Percentiles rank a stretch among this genome's conserved stretches.
Evolutionary conservation across 176 grass and related monocot species (phyloP).

Genomic region (Oryza brachyantha): DNA sequence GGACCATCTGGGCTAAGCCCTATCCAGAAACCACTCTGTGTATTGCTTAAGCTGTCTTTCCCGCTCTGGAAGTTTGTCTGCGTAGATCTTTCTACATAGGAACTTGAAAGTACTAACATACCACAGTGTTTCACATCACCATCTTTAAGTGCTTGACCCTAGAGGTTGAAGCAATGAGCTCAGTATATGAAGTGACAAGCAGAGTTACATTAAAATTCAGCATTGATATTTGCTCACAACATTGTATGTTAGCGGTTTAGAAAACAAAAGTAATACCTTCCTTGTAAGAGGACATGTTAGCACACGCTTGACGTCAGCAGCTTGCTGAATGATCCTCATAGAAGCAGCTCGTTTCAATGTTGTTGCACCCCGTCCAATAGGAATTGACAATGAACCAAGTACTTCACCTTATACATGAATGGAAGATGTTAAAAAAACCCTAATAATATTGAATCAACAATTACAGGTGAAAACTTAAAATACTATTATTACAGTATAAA

Average conservation of each 20-base stretch:
- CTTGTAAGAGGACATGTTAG: slow-evolving; percentile 60
- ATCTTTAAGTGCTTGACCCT: slow-evolving; percentile 41
- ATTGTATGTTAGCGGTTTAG: background rate
- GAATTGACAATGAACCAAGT: slow-evolving; percentile 81
- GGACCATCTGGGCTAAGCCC: slow-evolving; percentile 83
- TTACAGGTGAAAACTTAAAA: slow-evolving; percentile 14
- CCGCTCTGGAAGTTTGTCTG: slow-evolving; percentile 56
- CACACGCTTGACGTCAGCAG: slow-evolving; percentile 52
- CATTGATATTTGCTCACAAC: background rate
- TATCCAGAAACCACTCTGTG: slow-evolving; percentile 75
- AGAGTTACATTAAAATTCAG: background rate
- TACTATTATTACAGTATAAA: slow-evolving; percentile 1
- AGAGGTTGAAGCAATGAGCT: slow-evolving; percentile 11
- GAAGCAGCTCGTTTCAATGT: slow-evolving; percentile 87
- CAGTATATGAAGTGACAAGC: background rate
- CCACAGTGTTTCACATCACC: slow-evolving; percentile 54
- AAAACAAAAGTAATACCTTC: slow-evolving; percentile 53
- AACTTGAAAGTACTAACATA: slow-evolving; percentile 74
- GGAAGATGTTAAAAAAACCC: slow-evolving; percentile 24
- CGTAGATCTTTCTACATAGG: slow-evolving; percentile 75
- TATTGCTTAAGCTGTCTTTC: slow-evolving; percentile 51
- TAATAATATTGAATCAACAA: background rate
- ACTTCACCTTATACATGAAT: slow-evolving; percentile 73
- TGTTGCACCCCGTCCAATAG: slow-evolving; percentile 62
- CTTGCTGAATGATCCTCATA: slow-evolving; percentile 75